These are phyloP conservation scores for Amorphotheca resinae DNA, from an alignment of 495 filamentous ascomycete species.

Conservation along the genomic window DNA sequence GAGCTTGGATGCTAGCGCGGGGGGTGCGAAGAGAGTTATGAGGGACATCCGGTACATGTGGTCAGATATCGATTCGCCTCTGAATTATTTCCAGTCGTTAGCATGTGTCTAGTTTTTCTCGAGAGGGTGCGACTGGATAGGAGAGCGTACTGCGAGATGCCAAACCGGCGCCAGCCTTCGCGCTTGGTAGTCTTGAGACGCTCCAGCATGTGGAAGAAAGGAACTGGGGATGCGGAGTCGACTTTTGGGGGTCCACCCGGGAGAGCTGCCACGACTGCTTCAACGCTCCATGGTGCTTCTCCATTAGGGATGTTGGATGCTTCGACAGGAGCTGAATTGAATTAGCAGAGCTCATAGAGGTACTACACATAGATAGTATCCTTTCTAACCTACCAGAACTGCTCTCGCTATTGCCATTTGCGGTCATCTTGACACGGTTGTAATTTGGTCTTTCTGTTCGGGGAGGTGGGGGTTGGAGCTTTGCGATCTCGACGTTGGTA, in stretches of 20 bases:
- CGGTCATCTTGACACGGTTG: constrained; percentile 2
- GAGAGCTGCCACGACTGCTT: constrained; percentile 34
- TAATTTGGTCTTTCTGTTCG: no score
- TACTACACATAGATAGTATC: no score
- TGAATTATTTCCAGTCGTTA: no score
- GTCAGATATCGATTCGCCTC: constrained; percentile 78
- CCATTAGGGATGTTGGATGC: not conserved
- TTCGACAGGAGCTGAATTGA: not conserved
- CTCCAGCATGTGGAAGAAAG: constrained; percentile 88
- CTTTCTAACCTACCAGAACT: no score
- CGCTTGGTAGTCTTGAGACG: constrained; percentile 89
- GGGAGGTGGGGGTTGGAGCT: no score
- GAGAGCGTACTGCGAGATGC: constrained; percentile 41
- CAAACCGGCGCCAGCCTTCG: constrained; percentile 89
- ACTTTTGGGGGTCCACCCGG: constrained; percentile 36
- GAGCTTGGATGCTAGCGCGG: constrained; percentile 51
- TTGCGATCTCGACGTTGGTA: no score
- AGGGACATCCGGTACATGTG: constrained; percentile 99
- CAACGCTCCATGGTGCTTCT: constrained; percentile 31
- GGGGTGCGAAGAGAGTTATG: constrained; percentile 86
- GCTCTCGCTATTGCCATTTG: constrained; percentile 1
- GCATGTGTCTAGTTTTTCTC: not conserved
- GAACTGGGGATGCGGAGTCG: constrained; percentile 59
- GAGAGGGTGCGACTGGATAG: not conserved
- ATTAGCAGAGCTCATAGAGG: no score